These are phyloP conservation scores for Candida alai DNA, from an alignment of 805 yeast species.

Conservation along the genomic window DNA sequence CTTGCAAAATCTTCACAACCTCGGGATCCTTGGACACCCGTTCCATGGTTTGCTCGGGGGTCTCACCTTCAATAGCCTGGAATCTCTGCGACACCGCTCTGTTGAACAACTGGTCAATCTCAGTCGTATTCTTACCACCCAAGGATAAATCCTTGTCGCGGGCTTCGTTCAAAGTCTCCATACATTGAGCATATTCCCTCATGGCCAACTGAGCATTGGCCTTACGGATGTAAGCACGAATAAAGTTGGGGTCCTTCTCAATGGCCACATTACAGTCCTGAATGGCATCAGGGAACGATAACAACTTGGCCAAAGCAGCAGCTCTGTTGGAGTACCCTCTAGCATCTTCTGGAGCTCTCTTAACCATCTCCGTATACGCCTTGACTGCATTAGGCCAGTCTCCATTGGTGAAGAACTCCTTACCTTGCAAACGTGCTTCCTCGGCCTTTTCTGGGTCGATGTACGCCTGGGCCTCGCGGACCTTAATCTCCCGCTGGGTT, in stretches of 20 bases:
- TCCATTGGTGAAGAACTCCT: slow-evolving; percentile 79
- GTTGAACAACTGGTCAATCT: slow-evolving; percentile 76
- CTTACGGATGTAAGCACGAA: slow-evolving; percentile 95
- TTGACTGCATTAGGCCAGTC: slow-evolving; percentile 97
- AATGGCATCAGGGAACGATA: slow-evolving; percentile 97
- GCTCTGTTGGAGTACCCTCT: slow-evolving; percentile 98
- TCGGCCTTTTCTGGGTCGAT: slow-evolving; percentile 91
- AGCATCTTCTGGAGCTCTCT: slow-evolving; percentile 95
- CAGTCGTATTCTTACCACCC: slow-evolving; percentile 59
- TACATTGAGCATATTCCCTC: slow-evolving; percentile 77
- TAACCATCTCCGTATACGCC: slow-evolving; percentile 91
- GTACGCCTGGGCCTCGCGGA: slow-evolving; percentile 71
- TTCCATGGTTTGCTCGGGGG: slow-evolving; percentile 90
- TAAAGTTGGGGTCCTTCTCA: slow-evolving; percentile 78
- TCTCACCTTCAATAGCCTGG: slow-evolving; percentile 79
- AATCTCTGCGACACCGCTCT: slow-evolving; percentile 81
- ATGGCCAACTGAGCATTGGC: slow-evolving; percentile 91
- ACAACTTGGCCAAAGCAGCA: slow-evolving; percentile 88
- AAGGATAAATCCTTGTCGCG: slow-evolving; percentile 67
- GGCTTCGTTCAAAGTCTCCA: slow-evolving; percentile 78
- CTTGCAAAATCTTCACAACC: slow-evolving; percentile 80
- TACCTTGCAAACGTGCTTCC: slow-evolving; percentile 91
- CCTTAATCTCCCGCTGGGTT: slow-evolving; percentile 82
- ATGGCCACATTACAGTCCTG: slow-evolving; percentile 90
- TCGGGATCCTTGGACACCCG: slow-evolving; percentile 94